Evolutionary conservation across 2,329 filamentous ascomycete genomes (phyloP), one percentile per base, ranked within the genome.

Genomic region (Truncatella angustata): DNA sequence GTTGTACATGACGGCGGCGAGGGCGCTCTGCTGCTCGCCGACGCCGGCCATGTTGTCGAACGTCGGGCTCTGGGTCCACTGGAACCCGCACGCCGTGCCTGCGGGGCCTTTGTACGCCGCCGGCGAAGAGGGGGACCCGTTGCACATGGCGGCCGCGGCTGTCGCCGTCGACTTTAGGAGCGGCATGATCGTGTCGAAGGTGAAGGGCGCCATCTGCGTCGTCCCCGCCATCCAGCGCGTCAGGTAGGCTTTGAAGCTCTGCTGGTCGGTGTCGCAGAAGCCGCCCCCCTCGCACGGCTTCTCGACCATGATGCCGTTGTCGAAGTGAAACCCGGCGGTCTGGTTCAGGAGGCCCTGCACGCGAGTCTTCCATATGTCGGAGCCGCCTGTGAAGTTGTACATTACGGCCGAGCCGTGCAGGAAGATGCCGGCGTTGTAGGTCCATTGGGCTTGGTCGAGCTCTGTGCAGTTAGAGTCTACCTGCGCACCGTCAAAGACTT

Each of bases 241-340:
- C 23, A 90, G 74, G 66, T 90, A 91, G 10, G 85, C 87, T 71
- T 91, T 91, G 81, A 91, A 91, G 44, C 79, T 84, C 61, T 80
- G 79, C 71, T 91, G 86, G 66, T 91, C 87, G 56, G 77, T 77
- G 70, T 90, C 81, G 75, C 88, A 92, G 23, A 73, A 74, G 51
- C 72, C 70, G 52, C 68, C 68, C 6, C 68, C 70, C 71, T 91
- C 88, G 71, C 88, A 92, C 26, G 81, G 79, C 56, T 76, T 75
- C 70, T 91, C 88, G 60, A 76, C 80, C 65, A 89, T 78, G 64
- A 90, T 62, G 49, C 66, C 68, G 58, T 66, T 69, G 60, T 79
- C 70, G 60, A 81, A 77, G 71, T 91, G 90, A 54, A 80, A 77
- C 3, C 66, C 65, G 24, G 70, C 68, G 1, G 77, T 67, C 48